These are phyloP conservation scores for Penicillium ochrochloron DNA, from an alignment of 495 filamentous ascomycete species.

Conservation along the genomic window DNA sequence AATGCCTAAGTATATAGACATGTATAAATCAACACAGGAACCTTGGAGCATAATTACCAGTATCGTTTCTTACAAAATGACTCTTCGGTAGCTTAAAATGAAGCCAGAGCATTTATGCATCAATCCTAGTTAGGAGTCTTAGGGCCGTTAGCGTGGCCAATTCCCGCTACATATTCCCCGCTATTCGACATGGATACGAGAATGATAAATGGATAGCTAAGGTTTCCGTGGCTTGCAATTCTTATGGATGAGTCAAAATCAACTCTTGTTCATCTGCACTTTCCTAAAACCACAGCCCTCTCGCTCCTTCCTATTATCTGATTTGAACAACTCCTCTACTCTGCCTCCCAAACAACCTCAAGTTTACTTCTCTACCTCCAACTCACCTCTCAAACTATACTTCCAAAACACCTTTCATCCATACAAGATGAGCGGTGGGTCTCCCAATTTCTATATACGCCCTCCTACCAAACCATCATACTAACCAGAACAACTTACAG, in stretches of 20 bases:
- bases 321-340: background rate
- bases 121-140: too few species aligned
- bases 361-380: background rate
- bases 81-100: too few species aligned
- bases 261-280: background rate
- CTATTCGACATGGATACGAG: background rate
- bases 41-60: too few species aligned
- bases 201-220: background rate
- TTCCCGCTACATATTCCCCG: too few species aligned
- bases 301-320: background rate
- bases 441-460: background rate
- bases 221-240: background rate
- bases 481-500: background rate
- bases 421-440: background rate
- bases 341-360: background rate
- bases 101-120: too few species aligned
- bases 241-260: background rate
- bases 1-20: too few species aligned
- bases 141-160: too few species aligned
- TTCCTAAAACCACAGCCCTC: background rate
- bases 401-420: background rate
- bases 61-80: too few species aligned
- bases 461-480: background rate
- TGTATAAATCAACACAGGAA: too few species aligned
- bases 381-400: background rate